Base-by-base conservation (phyloP, 257 asterid species). In the Gentiana dahurica region DNA sequence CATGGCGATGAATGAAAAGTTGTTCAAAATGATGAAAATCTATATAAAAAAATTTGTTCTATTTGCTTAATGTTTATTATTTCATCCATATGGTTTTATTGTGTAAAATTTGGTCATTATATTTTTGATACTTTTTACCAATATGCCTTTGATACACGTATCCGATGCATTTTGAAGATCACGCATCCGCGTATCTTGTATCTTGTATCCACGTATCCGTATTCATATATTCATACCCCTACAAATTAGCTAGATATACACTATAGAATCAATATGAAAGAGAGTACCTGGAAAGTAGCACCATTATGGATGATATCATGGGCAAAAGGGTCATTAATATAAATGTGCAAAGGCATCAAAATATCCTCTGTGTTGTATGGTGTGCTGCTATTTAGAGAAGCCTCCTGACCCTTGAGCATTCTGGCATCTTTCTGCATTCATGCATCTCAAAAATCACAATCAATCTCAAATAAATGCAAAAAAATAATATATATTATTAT, bases 201-300 rank as follows among this genome's bases (percentile, higher is more conserved):
- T 24, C 24, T 24, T 24, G 24, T 24, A 24, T 24, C 24, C 24
- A 24, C 24, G 24, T 24, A 24, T 24, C 24, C 24, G 24, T 24
- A 24, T 24, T 24, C 24, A 24, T 24, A 24, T 24, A 24, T 24
- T 24, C 24, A 24, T 24, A 24, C 24, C 24, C 24, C 24, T 24
- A 24, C 24, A 24, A 24, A 24, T 24, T 24, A 24, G 24, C 24
- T 24, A 24, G 24, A 24, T 24, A 24, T 24, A 54, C 57, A 58
- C 49, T 43, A 36, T 57, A 67, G 37, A 41, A 5, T 15, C 6
- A 62, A 59, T 54, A 54, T 49, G 49, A 41, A 53, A 49, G 71
- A 12, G 15, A 60, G 59, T 73, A 81, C 99, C 99, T 92, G 99
- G 68, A 83, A 92, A 62, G 95, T 88, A 63, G 99, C 99, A 56